Conservation (phyloP, 1,139 yeast genomes). For the Debaryomyces sp. region DNA sequence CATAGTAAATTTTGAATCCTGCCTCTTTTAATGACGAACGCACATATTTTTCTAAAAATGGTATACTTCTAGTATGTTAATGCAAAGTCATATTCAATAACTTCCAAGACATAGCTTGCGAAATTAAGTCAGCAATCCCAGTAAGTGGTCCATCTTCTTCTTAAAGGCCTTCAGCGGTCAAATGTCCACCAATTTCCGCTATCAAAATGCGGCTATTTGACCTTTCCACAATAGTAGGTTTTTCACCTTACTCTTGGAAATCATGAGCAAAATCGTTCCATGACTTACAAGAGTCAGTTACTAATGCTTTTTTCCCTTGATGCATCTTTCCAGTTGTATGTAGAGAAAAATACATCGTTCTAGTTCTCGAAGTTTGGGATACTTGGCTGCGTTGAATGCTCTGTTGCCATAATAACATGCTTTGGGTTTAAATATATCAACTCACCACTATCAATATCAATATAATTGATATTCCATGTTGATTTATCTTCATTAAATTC, state of each 20-base stretch:
- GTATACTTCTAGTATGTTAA: slow-evolving; percentile 6
- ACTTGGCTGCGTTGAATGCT: slow-evolving; percentile 28
- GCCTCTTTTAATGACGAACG: slow-evolving; percentile 2
- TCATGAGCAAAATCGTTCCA: slow-evolving; percentile 49
- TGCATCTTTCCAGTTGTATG: slow-evolving; percentile 40
- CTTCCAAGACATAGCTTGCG: slow-evolving; percentile 13
- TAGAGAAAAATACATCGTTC: slow-evolving; percentile 36
- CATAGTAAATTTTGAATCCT: slow-evolving; percentile 4
- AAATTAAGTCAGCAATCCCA: slow-evolving; percentile 41
- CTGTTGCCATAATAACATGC: slow-evolving; percentile 12
- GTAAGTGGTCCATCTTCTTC: slow-evolving; percentile 32
- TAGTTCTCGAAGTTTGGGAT: slow-evolving; percentile 37
- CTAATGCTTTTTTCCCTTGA: slow-evolving; percentile 41
- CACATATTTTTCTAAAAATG: neutral
- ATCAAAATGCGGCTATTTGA: slow-evolving; percentile 45
- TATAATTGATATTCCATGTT: slow-evolving; percentile 29
- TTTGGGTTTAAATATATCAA: slow-evolving; percentile 3
- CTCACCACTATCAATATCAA: slow-evolving; percentile 23
- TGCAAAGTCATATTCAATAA: slow-evolving; percentile 21
- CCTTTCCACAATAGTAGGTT: slow-evolving; percentile 44
- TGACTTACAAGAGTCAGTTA: slow-evolving; percentile 45
- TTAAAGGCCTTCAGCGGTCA: neutral
- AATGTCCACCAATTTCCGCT: slow-evolving; percentile 29
- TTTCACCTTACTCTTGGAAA: slow-evolving; percentile 41
- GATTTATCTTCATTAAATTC: slow-evolving; percentile 31